Conservation (phyloP, 202 grass and related monocot genomes). For the Tripidium arundinaceum region DNA sequence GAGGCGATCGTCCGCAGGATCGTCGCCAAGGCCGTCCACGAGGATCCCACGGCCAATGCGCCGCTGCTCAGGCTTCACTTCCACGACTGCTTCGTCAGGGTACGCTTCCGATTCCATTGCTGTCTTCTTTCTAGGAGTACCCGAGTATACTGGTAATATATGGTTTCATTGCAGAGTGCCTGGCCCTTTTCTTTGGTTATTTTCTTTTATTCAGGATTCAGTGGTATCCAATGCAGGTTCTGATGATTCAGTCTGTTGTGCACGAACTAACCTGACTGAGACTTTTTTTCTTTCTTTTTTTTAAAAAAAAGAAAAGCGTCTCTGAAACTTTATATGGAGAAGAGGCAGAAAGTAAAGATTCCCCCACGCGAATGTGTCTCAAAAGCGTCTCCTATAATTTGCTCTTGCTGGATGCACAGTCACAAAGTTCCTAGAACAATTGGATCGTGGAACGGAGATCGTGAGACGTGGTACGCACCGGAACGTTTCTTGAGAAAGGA, state of each 20-base stretch:
- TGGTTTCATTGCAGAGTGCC: not conserved
- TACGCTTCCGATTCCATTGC: not conserved
- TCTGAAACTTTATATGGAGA: not conserved
- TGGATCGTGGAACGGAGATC: too few species aligned
- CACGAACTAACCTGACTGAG: not conserved
- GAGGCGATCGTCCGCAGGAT: slow-evolving; percentile 51
- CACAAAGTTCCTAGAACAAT: too few species aligned
- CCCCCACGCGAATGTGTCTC: not conserved
- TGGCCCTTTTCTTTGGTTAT: too few species aligned
- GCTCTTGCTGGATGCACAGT: too few species aligned
- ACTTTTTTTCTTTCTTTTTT: not conserved
- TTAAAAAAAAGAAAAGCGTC: not conserved
- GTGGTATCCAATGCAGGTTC: not conserved
- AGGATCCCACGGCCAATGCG: slow-evolving; percentile 45
- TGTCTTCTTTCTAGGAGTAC: not conserved
- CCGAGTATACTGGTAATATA: too few species aligned
- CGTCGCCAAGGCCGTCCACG: slow-evolving; percentile 27
- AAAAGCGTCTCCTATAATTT: not conserved
- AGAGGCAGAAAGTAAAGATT: slow-evolving; percentile 4
- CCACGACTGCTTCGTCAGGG: slow-evolving; percentile 15
- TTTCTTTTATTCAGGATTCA: not conserved
- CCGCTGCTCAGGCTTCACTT: slow-evolving; percentile 33
- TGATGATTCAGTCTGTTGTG: not conserved
- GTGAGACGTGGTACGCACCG: too few species aligned
- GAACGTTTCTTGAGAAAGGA: too few species aligned